Conservation (phyloP, 345 rosid genomes). For the Eucalyptus erythrocorys region DNA sequence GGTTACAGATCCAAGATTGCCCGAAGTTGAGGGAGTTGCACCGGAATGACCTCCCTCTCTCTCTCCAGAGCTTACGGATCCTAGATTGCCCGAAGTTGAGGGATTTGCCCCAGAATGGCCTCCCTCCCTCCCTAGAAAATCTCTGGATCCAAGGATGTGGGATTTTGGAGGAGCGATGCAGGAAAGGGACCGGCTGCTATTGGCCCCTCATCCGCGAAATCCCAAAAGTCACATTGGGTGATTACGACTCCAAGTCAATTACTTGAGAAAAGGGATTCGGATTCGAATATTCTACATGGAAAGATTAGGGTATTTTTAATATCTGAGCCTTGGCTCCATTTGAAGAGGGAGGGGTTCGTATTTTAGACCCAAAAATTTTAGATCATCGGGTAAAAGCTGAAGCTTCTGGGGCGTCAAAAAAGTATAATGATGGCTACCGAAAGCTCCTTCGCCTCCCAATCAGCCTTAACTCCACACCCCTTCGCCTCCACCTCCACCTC, state of each 20-base stretch:
- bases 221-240: rapidly evolving
- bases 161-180: background rate
- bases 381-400: too few species aligned
- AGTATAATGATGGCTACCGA: background rate
- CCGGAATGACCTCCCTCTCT: too few species aligned
- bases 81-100: rapidly evolving
- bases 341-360: too few species aligned
- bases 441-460: background rate
- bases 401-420: too few species aligned
- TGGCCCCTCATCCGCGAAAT: background rate
- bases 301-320: too few species aligned
- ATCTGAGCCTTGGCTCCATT: rapidly evolving
- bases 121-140: background rate
- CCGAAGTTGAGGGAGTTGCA: background rate
- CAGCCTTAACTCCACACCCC: background rate
- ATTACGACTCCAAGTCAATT: rapidly evolving
- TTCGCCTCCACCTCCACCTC: background rate
- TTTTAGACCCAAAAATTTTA: too few species aligned
- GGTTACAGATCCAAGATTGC: rapidly evolving
- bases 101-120: background rate
- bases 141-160: rapidly evolving
- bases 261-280: too few species aligned
- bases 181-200: background rate
- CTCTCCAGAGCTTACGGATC: rapidly evolving
- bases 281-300: too few species aligned